Percentiles rank a stretch among this genome's conserved stretches.
These are phyloP conservation scores for Jamesozyma piceae DNA, from an alignment of 805 yeast species.

Conservation along the genomic window DNA sequence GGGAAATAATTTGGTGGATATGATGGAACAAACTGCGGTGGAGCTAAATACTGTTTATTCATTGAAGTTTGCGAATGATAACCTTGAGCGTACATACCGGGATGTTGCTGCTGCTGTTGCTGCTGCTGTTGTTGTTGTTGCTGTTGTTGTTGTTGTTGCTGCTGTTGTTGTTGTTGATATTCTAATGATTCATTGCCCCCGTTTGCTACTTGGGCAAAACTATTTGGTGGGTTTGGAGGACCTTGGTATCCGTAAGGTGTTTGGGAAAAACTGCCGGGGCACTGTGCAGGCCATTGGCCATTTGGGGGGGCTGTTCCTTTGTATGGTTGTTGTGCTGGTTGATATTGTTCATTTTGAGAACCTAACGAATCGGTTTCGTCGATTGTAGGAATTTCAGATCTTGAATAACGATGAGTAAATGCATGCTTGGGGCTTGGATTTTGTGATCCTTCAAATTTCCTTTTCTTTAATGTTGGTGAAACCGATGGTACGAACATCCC, in stretches of 20 bases:
- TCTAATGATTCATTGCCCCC: neutral
- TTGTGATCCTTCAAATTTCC: slow-evolving; percentile 4
- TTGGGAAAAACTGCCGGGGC: neutral
- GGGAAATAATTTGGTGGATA: neutral
- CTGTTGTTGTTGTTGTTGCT: slow-evolving; percentile 1
- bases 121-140: neutral
- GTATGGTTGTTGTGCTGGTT: neutral
- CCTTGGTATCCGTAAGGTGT: neutral
- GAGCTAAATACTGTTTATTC: slow-evolving; percentile 3
- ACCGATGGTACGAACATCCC: neutral
- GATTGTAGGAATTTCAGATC: slow-evolving; percentile 11
- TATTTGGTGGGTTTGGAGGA: neutral
- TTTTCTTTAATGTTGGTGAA: slow-evolving; percentile 8
- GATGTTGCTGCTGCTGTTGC: neutral
- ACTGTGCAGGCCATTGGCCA: slow-evolving; percentile 1
- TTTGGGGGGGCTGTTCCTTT: neutral
- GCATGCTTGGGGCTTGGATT: slow-evolving; percentile 11
- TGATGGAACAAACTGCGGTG: slow-evolving; percentile 1
- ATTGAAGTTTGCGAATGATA: neutral
- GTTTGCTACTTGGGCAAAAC: slow-evolving; percentile 1
- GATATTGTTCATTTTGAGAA: neutral
- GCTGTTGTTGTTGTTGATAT: neutral
- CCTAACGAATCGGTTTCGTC: slow-evolving; percentile 3
- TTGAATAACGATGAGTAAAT: slow-evolving; percentile 6
- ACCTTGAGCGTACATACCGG: neutral